Base-by-base conservation (phyloP, 2,329 filamentous ascomycete genomes). In the Verruconis gallopava region DNA sequence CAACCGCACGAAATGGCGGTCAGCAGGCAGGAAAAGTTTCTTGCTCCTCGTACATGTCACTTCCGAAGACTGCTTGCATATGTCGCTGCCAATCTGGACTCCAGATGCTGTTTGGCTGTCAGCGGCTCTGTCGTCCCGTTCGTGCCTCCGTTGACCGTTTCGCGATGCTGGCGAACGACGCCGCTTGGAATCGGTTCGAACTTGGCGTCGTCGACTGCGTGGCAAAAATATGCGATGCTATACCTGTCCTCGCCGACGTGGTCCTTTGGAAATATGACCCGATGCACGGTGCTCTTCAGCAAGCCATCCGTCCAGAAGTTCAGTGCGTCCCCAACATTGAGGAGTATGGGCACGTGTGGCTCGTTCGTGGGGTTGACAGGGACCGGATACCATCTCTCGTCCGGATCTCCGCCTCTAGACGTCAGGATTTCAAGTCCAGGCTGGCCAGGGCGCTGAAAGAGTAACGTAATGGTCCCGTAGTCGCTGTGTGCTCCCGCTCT, bases 401-500 rank as follows among this genome's bases (percentile, higher is more conserved):
- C 30, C 15, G 37, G 21, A 5, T 11, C 55, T 48, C 15, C 40
- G 14, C 60, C 61, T 5, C 57, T 58, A 13, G 69, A 64, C 0
- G 68, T 69, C 2, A 76, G 79, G 47, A 96, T 80, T 59, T 96
- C 86, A 1, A 98, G 69, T 0, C 91, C 91, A 0, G 86, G 79
- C 53, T 95, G 86, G 2, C 82, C 82, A 1, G 75, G 75, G 2
- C 88, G 74, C 50, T 91, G 85, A 67, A 98, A 96, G 9, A 96
- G 73, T 0, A 80, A 66, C 0, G 77, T 81, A 38, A 81, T 55
- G 43, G 66, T 72, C 21, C 75, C 75, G 62, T 94, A 94, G 64
- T 95, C 88, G 3, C 82, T 89, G 60, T 96, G 89, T 0, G 89
- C 86, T 44, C 89, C 91, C 4, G 89, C 89, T 20, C 89, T 79